A percentile compares a stretch with the other conserved stretches of the same genome.
Evolutionary conservation across 805 yeast species (phyloP).

Genomic region (Suhomyces canberraensis): DNA sequence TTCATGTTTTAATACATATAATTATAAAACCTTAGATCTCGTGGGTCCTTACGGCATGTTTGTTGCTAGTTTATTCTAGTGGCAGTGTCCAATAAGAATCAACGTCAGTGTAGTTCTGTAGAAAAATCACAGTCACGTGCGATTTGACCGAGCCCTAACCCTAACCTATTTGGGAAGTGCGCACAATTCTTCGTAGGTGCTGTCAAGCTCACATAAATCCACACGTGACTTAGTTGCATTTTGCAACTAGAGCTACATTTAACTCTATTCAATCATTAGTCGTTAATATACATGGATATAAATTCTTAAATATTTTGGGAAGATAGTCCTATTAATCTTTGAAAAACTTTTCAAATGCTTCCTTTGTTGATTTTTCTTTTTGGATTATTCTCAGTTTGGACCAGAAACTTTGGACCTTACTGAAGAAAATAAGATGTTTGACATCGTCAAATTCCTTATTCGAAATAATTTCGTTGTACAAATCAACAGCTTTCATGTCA

Average conservation of each 20-base stretch:
- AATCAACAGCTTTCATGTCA: constrained; percentile 15
- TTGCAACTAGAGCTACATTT: no score
- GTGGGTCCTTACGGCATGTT: no score
- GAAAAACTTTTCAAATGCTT: constrained; percentile 17
- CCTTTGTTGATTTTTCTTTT: constrained; percentile 15
- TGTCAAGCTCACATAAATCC: no score
- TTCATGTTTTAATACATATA: constrained; percentile 12
- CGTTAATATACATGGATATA: no score
- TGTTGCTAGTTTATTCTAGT: no score
- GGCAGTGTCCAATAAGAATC: neutral
- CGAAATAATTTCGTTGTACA: constrained; percentile 14
- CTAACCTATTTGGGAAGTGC: constrained; percentile 8
- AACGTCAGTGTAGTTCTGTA: no score
- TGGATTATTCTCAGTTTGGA: constrained; percentile 14
- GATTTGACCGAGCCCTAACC: constrained; percentile 9
- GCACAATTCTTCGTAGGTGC: neutral
- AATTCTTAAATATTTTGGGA: no score
- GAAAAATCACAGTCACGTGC: constrained; percentile 4
- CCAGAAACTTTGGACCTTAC: constrained; percentile 19
- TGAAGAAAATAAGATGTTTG: constrained; percentile 13
- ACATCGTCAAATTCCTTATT: constrained; percentile 10
- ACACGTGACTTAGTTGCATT: no score
- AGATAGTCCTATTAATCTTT: neutral
- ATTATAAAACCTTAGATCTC: constrained; percentile 4
- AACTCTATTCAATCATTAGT: no score